Evolutionary conservation across 2,329 filamentous ascomycete species (phyloP), one percentile per base, ranked within the genome.

Genomic region (Mariannaea sp.): DNA sequence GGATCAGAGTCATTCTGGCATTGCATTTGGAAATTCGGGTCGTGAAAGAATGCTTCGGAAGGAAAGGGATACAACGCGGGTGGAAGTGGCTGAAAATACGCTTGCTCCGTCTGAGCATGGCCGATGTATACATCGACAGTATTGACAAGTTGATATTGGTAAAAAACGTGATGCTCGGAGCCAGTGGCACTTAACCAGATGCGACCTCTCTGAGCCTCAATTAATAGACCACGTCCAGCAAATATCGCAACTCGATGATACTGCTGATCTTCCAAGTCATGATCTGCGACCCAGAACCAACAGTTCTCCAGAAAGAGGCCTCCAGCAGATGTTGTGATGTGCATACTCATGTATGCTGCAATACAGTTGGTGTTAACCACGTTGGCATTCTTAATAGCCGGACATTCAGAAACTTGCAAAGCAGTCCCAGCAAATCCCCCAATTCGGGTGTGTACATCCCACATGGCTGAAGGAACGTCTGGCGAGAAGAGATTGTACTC

Each of bases 371-470:
- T 36, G 48, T 60, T 67, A 65, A 65, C 46, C 2, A 49, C 30
- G 7, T 64, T 57, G 6, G 57, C 49, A 5, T 76, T 67, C 40
- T 75, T 68, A 10, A 58, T 45, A 70, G 87, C 90, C 54, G 79
- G 73, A 69, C 89, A 94, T 49, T 83, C 82, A 53, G 84, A 78
- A 10, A 83, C 80, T 68, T 89, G 84, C 7, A 90, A 79, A 33
- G 85, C 75, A 13, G 88, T 89, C 29, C 88, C 88, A 1, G 84
- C 82, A 45, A 83, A 85, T 3, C 89, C 89, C 58, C 88, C 89
- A 44, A 92, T 80, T 59, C 89, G 85, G 66, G 88, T 83, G 71
- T 93, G 89, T 9, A 88, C 82, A 66, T 92, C 89, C 89, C 89
- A 93, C 71, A 88, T 78, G 5, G 83, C 84, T 7, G 74, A 75